Conservation (phyloP, 2,329 filamentous ascomycete genomes). For the Talaromyces marneffei region DNA sequence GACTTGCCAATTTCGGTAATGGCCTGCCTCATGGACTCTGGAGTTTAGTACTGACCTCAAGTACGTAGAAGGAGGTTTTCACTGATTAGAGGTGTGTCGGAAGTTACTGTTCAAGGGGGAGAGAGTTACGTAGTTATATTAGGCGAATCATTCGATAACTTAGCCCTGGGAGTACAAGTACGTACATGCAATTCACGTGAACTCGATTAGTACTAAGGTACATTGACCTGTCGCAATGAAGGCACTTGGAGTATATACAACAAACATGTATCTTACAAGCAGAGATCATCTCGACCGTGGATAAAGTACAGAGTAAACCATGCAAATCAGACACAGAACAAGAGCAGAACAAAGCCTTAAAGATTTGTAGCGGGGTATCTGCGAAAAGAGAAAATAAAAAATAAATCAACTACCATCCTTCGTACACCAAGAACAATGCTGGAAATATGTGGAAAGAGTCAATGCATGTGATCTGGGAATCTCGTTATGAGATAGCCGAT, state of each 20-base stretch:
- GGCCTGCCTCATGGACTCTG: background rate
- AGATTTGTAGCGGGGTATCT: constrained; percentile 11
- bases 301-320: background rate
- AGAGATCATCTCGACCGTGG: background rate
- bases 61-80: background rate
- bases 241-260: background rate
- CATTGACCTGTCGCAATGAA: background rate
- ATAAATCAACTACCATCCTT: background rate
- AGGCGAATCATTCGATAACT: background rate
- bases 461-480: background rate
- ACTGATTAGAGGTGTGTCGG: background rate
- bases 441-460: background rate
- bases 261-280: background rate
- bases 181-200: background rate
- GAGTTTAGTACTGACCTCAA: background rate
- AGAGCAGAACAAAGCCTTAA: background rate
- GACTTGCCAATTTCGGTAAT: background rate
- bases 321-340: background rate
- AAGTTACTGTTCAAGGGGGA: background rate
- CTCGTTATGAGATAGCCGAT: background rate
- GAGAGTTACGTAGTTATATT: background rate
- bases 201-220: background rate
- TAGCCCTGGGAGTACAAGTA: too few species aligned
- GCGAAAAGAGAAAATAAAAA: constrained; percentile 3
- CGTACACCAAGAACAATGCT: background rate